A percentile compares a stretch with the other conserved stretches of the same genome.
Evolutionary conservation across 345 rosid species (phyloP).

Genomic region (Populus deltoides): DNA sequence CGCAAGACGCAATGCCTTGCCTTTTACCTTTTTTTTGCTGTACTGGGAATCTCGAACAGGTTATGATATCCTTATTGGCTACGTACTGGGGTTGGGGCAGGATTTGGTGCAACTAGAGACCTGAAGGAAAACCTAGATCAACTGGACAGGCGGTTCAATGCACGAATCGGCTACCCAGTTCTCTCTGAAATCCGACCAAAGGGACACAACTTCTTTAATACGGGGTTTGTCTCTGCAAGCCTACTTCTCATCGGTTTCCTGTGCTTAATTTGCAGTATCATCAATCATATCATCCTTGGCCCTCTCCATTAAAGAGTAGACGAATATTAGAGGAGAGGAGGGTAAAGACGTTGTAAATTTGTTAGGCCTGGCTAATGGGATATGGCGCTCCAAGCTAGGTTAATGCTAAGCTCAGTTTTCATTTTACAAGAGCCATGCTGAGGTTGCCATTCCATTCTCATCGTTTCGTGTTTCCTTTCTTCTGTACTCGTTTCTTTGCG

Average conservation of each 20-base stretch:
- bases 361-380: background rate
- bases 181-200: background rate
- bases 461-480: background rate
- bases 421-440: background rate
- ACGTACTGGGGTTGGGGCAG: slow-evolving; percentile 9
- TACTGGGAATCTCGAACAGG: too few species aligned
- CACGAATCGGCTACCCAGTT: background rate
- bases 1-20: too few species aligned
- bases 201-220: background rate
- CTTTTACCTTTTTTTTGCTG: too few species aligned
- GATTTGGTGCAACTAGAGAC: slow-evolving; percentile 8
- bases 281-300: background rate
- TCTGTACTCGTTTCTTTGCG: background rate
- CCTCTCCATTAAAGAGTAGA: background rate
- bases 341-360: too few species aligned
- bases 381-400: background rate
- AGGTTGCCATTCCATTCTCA: background rate
- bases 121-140: background rate
- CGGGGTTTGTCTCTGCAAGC: background rate
- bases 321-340: too few species aligned
- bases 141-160: background rate
- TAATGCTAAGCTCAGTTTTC: background rate
- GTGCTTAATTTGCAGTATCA: background rate
- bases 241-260: slow-evolving; percentile 7
- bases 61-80: background rate